Evolutionary conservation across 2,329 filamentous ascomycete genomes (phyloP).

Genomic region (Laburnicola sp.): DNA sequence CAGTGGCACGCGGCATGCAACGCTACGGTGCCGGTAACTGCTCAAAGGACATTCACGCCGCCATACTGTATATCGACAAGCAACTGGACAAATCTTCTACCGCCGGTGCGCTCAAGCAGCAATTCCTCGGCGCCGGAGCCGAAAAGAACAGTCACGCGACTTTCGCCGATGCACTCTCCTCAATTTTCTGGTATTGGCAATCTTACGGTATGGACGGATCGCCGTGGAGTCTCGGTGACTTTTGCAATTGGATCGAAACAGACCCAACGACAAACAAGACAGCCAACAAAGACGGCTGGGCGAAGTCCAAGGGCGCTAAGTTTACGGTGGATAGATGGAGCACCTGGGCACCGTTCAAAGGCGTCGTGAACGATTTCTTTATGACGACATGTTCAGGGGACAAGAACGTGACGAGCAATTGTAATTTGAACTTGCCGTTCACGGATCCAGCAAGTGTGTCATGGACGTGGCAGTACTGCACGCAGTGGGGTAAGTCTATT

Average conservation of each 20-base stretch:
- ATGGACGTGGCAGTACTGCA: constrained; percentile 59
- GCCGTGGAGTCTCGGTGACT: constrained; percentile 38
- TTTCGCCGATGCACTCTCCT: constrained; percentile 51
- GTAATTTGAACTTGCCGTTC: constrained; percentile 44
- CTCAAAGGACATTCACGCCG: constrained; percentile 54
- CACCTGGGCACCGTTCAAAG: constrained; percentile 44
- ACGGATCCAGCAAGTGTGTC: constrained; percentile 45
- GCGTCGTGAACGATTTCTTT: constrained; percentile 45
- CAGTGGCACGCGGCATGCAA: constrained; percentile 53
- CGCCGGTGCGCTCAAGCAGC: constrained; percentile 50
- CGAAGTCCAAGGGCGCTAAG: constrained; percentile 46
- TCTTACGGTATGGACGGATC: constrained; percentile 48
- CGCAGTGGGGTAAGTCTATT: constrained; percentile 50
- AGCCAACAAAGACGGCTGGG: constrained; percentile 49
- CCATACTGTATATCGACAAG: constrained; percentile 54
- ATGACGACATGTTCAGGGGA: constrained; percentile 48
- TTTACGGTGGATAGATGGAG: constrained; percentile 50
- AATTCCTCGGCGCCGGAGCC: constrained; percentile 54
- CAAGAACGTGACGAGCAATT: constrained; percentile 32
- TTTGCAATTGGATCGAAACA: constrained; percentile 54
- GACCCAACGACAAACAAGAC: constrained; percentile 44
- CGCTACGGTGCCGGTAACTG: constrained; percentile 51
- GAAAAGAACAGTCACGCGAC: constrained; percentile 52
- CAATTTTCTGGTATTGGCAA: constrained; percentile 51
- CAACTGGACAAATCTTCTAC: constrained; percentile 44